A percentile compares a stretch with the other conserved stretches of the same genome.
These are phyloP conservation scores for Nakazawaea wickerhamii DNA, from an alignment of 805 yeast genomes.

Conservation along the genomic window DNA sequence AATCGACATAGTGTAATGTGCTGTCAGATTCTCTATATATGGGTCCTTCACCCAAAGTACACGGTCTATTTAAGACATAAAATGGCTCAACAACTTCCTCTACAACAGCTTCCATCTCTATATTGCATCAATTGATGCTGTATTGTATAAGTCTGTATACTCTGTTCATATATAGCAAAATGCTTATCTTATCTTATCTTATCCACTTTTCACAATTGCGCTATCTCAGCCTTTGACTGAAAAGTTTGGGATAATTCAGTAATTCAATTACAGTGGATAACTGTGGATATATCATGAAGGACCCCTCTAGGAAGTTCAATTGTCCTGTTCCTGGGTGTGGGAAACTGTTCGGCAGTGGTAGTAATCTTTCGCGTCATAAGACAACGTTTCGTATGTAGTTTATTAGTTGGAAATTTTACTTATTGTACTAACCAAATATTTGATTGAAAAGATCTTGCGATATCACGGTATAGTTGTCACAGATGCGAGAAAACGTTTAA, in stretches of 20 bases:
- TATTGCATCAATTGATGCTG: too few relatives aligned
- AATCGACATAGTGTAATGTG: constrained; percentile 30
- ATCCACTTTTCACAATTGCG: too few relatives aligned
- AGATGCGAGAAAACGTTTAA: constrained; percentile 9
- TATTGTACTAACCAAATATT: too few relatives aligned
- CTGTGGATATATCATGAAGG: neutral
- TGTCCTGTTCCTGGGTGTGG: constrained; percentile 7
- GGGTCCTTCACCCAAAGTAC: constrained; percentile 29
- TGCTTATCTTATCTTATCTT: too few relatives aligned
- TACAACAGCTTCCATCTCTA: too few relatives aligned
- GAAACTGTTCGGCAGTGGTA: constrained; percentile 1
- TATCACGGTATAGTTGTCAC: constrained; percentile 7
- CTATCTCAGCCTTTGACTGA: too few relatives aligned
- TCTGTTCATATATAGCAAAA: too few relatives aligned
- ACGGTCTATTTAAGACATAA: constrained; percentile 21
- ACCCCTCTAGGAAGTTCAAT: neutral
- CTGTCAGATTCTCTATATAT: constrained; percentile 26
- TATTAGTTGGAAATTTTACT: too few relatives aligned
- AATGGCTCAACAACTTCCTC: constrained; percentile 13
- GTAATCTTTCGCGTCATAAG: constrained; percentile 8
- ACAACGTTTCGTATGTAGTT: constrained; percentile 4
- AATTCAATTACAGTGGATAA: too few relatives aligned
- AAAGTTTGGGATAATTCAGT: too few relatives aligned
- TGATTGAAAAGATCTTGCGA: neutral
- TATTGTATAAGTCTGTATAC: neutral